phyloP scores from a whole-genome alignment of 1,139 yeast genomes.

The Pichia sp. region DNA sequence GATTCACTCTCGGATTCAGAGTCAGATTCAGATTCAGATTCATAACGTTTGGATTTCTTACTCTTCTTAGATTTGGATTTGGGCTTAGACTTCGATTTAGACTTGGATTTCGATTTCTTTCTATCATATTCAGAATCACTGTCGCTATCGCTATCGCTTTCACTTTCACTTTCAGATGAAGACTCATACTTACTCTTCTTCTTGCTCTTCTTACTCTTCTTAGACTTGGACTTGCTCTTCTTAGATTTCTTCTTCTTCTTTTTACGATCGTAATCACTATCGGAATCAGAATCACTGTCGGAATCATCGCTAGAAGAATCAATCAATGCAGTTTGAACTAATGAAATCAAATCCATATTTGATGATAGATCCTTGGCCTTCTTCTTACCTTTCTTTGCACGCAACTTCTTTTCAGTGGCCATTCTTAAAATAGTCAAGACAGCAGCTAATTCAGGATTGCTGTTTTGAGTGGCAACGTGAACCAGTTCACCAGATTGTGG shows the following conservation, averaged over 20 bases:
- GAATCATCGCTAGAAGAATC: constrained; percentile 6
- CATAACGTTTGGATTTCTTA: not conserved
- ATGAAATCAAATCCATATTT: constrained; percentile 9
- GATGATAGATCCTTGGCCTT: constrained; percentile 1
- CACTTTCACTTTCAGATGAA: constrained; percentile 2
- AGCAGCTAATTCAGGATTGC: constrained; percentile 7
- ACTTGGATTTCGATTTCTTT: not conserved
- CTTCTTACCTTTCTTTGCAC: constrained; percentile 9
- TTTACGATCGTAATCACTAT: constrained; percentile 2
- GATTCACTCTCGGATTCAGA: not conserved
- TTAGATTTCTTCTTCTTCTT: not conserved
- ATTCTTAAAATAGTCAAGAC: constrained; percentile 3
- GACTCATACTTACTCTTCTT: not conserved
- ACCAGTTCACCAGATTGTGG: not conserved
- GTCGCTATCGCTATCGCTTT: constrained; percentile 3
- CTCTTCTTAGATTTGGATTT: not conserved
- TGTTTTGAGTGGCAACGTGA: not conserved
- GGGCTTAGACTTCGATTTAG: not conserved
- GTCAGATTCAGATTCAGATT: not conserved
- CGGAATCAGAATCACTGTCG: constrained; percentile 5
- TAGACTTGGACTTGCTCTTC: not conserved
- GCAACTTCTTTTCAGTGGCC: constrained; percentile 8
- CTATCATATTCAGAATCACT: not conserved
- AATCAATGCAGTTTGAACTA: constrained; percentile 6
- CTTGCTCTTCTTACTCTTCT: not conserved